Percentiles rank a stretch among this genome's conserved stretches.
These are phyloP conservation scores for Dioscorea alata DNA, from an alignment of 106 monocot species.

Conservation along the genomic window DNA sequence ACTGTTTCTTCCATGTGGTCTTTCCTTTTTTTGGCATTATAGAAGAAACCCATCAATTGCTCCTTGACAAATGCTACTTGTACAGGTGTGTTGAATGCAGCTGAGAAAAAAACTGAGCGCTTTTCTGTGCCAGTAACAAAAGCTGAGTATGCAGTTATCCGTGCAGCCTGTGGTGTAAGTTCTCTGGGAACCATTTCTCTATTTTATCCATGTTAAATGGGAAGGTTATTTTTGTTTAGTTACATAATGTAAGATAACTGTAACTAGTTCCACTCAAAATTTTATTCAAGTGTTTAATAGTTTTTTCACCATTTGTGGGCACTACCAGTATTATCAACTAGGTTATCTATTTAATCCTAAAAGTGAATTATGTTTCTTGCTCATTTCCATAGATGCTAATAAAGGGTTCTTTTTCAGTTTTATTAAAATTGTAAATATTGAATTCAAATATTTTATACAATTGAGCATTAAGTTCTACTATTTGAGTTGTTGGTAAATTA, in stretches of 20 bases:
- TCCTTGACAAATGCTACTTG: not conserved
- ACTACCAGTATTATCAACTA: no score
- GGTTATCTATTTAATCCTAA: no score
- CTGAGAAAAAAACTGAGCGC: constrained; percentile 60
- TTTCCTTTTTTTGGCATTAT: not conserved
- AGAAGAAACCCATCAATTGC: no score
- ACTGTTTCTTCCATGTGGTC: not conserved
- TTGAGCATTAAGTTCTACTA: no score
- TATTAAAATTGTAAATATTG: no score
- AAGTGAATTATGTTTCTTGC: not conserved
- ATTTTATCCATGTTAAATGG: not conserved
- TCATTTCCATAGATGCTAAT: not conserved
- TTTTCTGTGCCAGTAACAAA: constrained; percentile 65
- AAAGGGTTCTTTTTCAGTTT: not conserved
- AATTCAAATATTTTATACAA: no score
- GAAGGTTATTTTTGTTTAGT: no score
- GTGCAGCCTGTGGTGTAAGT: constrained; percentile 81
- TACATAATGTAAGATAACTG: no score
- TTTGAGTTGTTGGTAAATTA: no score
- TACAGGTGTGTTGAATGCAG: constrained; percentile 67
- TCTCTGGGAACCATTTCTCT: not conserved
- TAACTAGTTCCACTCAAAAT: no score
- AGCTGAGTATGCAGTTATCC: constrained; percentile 88
- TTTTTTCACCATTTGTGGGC: no score
- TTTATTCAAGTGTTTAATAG: no score